Evolutionary conservation across 495 filamentous ascomycete genomes (phyloP).

Genomic region (Rhypophila decipiens): DNA sequence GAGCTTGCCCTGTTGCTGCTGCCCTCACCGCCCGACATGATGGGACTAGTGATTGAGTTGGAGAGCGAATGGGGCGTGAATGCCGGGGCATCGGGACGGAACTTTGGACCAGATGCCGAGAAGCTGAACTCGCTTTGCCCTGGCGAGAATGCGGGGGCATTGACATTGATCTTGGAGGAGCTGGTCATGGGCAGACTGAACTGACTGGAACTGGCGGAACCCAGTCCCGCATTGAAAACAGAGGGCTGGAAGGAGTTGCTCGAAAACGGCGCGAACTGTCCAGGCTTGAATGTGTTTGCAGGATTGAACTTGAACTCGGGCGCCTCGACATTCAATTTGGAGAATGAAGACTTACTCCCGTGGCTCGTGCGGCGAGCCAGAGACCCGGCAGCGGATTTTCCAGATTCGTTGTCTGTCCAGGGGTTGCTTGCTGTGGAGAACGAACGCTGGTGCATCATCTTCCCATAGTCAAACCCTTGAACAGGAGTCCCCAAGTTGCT

Average conservation of each 20-base stretch:
- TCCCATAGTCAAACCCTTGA: slow-evolving; percentile 34
- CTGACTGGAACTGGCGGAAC: slow-evolving; percentile 28
- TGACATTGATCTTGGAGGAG: slow-evolving; percentile 55
- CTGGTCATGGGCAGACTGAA: slow-evolving; percentile 30
- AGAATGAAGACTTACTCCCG: slow-evolving; percentile 59
- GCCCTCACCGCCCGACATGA: slow-evolving; percentile 30
- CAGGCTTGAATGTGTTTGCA: slow-evolving; percentile 51
- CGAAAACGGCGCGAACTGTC: slow-evolving; percentile 49
- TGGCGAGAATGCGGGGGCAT: slow-evolving; percentile 67
- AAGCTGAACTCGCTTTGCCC: slow-evolving; percentile 66
- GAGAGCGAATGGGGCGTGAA: slow-evolving; percentile 60
- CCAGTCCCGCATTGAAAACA: slow-evolving; percentile 30
- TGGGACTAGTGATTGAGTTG: slow-evolving; percentile 30
- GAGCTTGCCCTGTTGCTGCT: slow-evolving; percentile 35
- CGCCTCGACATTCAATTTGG: slow-evolving; percentile 79
- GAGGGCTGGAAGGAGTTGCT: slow-evolving; percentile 49
- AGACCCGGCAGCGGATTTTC: slow-evolving; percentile 20
- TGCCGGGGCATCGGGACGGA: slow-evolving; percentile 74
- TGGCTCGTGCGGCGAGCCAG: slow-evolving; percentile 38
- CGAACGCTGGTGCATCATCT: slow-evolving; percentile 31
- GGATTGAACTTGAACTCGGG: slow-evolving; percentile 84
- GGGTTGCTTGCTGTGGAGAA: slow-evolving; percentile 44
- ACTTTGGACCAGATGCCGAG: slow-evolving; percentile 57
- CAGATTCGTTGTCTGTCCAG: slow-evolving; percentile 41
- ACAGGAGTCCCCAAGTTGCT: slow-evolving; percentile 62